Evolutionary conservation across 1,284 basidiomycete genomes (phyloP).

Genomic region (Ganoderma lucidum): DNA sequence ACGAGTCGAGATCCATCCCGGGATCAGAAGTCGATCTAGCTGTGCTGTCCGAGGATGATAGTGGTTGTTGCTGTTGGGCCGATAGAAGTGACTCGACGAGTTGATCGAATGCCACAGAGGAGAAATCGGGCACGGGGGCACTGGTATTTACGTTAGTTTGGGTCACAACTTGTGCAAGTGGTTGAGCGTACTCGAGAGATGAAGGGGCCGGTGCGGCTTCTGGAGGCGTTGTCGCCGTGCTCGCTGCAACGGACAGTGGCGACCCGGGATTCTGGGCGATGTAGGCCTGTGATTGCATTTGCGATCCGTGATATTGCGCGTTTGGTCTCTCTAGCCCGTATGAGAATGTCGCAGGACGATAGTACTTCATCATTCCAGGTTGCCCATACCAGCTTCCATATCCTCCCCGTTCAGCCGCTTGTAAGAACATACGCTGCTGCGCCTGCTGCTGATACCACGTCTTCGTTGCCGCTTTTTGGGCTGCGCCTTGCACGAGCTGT

Average conservation of each 20-base stretch:
- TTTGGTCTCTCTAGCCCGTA: slow-evolving; percentile 31
- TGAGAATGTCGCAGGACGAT: slow-evolving; percentile 43
- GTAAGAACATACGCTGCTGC: not conserved
- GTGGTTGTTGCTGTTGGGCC: slow-evolving; percentile 27
- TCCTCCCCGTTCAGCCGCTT: slow-evolving; percentile 10
- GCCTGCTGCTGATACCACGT: slow-evolving; percentile 33
- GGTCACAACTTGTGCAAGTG: not conserved
- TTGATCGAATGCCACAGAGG: slow-evolving; percentile 29
- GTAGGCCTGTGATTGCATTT: slow-evolving; percentile 1
- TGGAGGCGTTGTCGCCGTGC: not conserved
- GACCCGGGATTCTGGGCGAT: not conserved
- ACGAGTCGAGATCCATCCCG: not conserved
- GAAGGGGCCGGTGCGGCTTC: no score
- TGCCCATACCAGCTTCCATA: not conserved
- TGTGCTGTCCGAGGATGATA: not conserved
- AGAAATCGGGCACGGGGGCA: slow-evolving; percentile 4
- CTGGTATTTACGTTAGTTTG: not conserved
- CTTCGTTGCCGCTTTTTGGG: slow-evolving; percentile 42
- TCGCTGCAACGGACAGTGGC: not conserved
- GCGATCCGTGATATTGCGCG: slow-evolving; percentile 23
- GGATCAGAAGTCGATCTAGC: not conserved
- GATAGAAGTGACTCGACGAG: slow-evolving; percentile 29
- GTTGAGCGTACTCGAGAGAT: not conserved
- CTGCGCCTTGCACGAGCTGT: slow-evolving; percentile 63
- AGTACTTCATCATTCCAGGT: slow-evolving; percentile 40